Percentiles rank a stretch among this genome's conserved stretches.
phyloP scores from a whole-genome alignment of 2,329 filamentous ascomycete genomes.

The Passalora sequoiae region DNA sequence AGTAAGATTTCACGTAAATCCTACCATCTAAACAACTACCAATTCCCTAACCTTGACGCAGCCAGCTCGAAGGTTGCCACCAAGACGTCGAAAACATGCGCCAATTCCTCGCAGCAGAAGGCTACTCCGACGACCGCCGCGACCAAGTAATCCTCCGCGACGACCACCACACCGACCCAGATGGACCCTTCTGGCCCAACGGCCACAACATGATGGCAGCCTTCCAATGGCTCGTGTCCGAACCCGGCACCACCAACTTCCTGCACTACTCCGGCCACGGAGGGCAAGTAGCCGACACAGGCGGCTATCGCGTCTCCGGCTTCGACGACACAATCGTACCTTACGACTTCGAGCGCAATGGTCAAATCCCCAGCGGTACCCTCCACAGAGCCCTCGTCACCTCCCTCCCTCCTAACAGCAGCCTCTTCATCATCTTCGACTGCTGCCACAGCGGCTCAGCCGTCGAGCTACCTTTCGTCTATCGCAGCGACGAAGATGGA shows the following conservation, averaged over 20 bases:
- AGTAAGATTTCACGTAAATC: no score
- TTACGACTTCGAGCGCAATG: conserved; percentile 40
- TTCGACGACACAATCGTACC: conserved; percentile 29
- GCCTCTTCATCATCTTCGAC: conserved; percentile 55
- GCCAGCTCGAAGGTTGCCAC: conserved; percentile 45
- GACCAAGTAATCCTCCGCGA: conserved; percentile 46
- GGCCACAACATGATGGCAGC: conserved; percentile 42
- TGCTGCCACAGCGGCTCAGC: conserved; percentile 59
- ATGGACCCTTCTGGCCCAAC: conserved; percentile 33
- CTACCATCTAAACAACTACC: no score
- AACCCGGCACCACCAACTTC: conserved; percentile 50
- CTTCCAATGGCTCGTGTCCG: conserved; percentile 54
- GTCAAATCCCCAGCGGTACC: conserved; percentile 50
- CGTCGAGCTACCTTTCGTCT: conserved; percentile 55
- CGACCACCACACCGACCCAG: conserved; percentile 28
- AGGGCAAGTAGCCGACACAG: conserved; percentile 37
- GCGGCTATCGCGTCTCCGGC: conserved; percentile 23
- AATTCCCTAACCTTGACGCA: no score
- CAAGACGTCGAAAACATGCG: conserved; percentile 44
- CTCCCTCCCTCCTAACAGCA: conserved; percentile 46
- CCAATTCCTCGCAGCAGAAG: conserved; percentile 41
- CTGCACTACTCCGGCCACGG: conserved; percentile 58
- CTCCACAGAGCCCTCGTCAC: conserved; percentile 52
- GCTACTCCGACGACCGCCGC: conserved; percentile 39
- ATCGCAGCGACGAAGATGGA: conserved; percentile 52